Evolutionary conservation across 805 yeast genomes (phyloP).

Genomic region (Isabelozyma rhagii): DNA sequence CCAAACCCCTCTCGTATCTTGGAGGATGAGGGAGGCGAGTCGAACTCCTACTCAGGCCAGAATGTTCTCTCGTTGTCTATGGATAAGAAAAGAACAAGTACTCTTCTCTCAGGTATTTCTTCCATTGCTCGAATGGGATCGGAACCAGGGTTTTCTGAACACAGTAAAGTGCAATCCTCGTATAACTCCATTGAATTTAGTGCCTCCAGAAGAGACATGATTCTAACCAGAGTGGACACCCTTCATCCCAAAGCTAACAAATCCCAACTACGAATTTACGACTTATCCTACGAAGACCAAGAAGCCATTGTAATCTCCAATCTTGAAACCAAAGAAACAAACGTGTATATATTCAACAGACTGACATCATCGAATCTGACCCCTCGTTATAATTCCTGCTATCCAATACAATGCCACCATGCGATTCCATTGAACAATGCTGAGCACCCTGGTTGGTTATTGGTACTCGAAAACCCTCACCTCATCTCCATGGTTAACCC

Average conservation of each 20-base stretch:
- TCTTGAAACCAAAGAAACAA: constrained; percentile 36
- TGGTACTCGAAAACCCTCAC: constrained; percentile 34
- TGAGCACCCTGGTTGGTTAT: constrained; percentile 42
- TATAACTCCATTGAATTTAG: constrained; percentile 24
- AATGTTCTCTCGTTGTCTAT: constrained; percentile 30
- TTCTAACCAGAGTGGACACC: constrained; percentile 59
- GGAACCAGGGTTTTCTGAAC: constrained; percentile 27
- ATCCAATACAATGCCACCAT: constrained; percentile 29
- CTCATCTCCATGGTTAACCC: constrained; percentile 52
- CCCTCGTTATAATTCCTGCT: constrained; percentile 31
- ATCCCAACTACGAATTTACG: constrained; percentile 31
- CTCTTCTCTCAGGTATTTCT: constrained; percentile 39
- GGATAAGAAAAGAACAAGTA: constrained; percentile 44
- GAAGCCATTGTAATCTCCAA: constrained; percentile 64
- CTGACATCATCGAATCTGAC: constrained; percentile 14
- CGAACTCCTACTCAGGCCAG: constrained; percentile 12
- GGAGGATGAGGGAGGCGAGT: constrained; percentile 33
- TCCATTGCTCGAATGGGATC: constrained; percentile 45
- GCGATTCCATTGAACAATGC: constrained; percentile 34
- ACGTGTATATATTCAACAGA: constrained; percentile 48
- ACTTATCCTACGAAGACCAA: constrained; percentile 45
- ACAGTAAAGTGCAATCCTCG: constrained; percentile 12
- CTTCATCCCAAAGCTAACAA: constrained; percentile 28
- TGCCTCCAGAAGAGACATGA: constrained; percentile 59
- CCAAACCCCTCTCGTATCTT: constrained; percentile 42